Base-by-base conservation (phyloP, 1,139 yeast genomes). In the Pichia sp. region DNA sequence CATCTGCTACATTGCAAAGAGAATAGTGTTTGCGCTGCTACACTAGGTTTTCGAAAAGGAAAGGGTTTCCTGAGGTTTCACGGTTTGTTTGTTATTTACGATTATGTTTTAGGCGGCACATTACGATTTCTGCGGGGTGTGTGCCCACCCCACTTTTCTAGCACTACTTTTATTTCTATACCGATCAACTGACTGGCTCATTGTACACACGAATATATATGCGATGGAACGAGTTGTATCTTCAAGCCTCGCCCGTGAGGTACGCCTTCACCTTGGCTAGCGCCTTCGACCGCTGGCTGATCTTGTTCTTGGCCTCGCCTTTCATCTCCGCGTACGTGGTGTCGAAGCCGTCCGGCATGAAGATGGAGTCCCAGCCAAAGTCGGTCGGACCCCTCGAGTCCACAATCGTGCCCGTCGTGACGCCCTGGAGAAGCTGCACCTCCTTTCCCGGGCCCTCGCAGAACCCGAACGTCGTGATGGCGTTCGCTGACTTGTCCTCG, bases 321-420 rank as follows among this genome's bases (percentile, higher is more conserved):
- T 80, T 84, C 93, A 95, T 83, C 71, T 93, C 97, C n/a, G 98
- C 98, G 68, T 87, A 89, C 0, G 98, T 92, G 67, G 84, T 68
- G n/a, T 75, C 72, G 57, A 72, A 77, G 1, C 93, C 95, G 42
- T 73, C 72, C 2, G 99, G 98, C 72, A 85, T 79, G 70, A 93
- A 93, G 50, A 89, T 75, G 6, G 97, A 85, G 72, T 93, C 97
- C 96, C 97, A 95, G 3, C 99, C 99, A 68, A 95, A 95, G 58
- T 80, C 79, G 30, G 82, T 77, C 29, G 88, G 84, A 3, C 99
- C 96, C 62, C 95, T 73, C 54, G 90, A 80, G 15, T 73, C 73
- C 4, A 92, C 98, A 63, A 95, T 90, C 8, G 65, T 71, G 11
- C 99, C 99, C 16, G 80, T 75, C 3, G 96, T 89, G 46, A 83